Evolutionary conservation across 2,329 filamentous ascomycete genomes (phyloP).

Genomic region (Aureobasidium sp.): DNA sequence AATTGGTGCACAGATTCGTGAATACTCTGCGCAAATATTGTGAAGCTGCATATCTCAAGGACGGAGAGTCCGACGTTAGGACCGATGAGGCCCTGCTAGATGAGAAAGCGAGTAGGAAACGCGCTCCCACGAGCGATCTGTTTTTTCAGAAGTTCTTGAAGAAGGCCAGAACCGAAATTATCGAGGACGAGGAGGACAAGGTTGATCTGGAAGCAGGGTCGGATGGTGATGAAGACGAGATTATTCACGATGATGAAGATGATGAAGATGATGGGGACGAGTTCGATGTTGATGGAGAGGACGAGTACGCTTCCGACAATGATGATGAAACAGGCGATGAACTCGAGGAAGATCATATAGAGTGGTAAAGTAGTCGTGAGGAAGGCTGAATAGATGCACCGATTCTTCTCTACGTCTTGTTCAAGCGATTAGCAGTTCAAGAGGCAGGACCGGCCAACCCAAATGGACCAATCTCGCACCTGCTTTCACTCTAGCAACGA

Average conservation of each 20-base stretch:
- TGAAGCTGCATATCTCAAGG: neutral
- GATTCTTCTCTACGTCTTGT: neutral
- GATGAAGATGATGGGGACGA: neutral
- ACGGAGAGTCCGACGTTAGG: neutral
- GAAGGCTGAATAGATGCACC: too few relatives aligned
- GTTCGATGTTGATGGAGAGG: neutral
- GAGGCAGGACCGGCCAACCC: neutral
- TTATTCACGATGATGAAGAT: neutral
- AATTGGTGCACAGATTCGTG: neutral
- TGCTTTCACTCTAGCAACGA: neutral
- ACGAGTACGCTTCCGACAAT: neutral
- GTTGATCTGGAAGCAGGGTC: neutral
- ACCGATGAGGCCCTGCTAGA: too few relatives aligned
- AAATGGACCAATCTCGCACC: neutral
- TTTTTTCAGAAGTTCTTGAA: neutral
- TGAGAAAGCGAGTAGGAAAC: neutral
- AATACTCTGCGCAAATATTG: neutral
- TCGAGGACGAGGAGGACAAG: neutral
- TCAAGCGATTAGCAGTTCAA: neutral
- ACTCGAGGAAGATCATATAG: neutral
- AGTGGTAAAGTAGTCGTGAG: neutral
- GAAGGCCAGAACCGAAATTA: neutral
- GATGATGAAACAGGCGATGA: neutral
- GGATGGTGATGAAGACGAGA: neutral
- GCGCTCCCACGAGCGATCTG: neutral